Evolutionary conservation across 2,329 filamentous ascomycete species (phyloP), one percentile per base, ranked within the genome.

Genomic region (Colletotrichum somersetense): DNA sequence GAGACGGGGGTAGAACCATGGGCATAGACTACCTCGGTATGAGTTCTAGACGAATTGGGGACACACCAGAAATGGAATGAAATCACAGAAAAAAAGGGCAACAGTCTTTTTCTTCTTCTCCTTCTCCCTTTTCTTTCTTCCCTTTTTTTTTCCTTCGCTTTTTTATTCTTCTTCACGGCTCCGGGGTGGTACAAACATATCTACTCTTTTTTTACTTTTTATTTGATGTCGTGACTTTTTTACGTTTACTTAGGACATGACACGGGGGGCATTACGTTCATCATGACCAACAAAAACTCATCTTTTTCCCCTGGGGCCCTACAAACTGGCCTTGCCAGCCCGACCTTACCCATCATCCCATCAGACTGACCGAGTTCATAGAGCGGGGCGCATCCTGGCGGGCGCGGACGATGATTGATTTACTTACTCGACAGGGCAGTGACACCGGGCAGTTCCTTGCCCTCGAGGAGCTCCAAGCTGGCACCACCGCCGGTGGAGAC

Each of bases 401-500:
- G 50, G 42, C 64, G 55, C 53, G 52, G 38, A 52, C 57, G 66
- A 72, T 58, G 58, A 62, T 20, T 30, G 35, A 76, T 82, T 87
- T 86, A 92, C 86, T 91, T 91, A 85, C 89, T 91, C 85, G 95
- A 98, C 82, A 99, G 91, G 78, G 96, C 96, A 80, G 89, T 88
- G 75, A 99, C 95, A 88, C 96, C 96, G 69, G 96, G 96, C 80
- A 99, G 89, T 76, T 94, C 96, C 90, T 99, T 99, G 85, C 96
- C 96, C 90, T 99, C 96, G 75, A 99, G 91, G 79, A 99, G 88
- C 89, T 99, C 96, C 80, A 99, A 88, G 78, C 92, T 96, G 76
- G 96, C 96, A 85, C 96, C 96, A 80, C 96, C 96, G 77, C 96
- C 96, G 42, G 96, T 99, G 62, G 95, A 97, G 75, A 99, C 96